phyloP scores from a whole-genome alignment of 345 rosid species.

The Dipteronia dyeriana region DNA sequence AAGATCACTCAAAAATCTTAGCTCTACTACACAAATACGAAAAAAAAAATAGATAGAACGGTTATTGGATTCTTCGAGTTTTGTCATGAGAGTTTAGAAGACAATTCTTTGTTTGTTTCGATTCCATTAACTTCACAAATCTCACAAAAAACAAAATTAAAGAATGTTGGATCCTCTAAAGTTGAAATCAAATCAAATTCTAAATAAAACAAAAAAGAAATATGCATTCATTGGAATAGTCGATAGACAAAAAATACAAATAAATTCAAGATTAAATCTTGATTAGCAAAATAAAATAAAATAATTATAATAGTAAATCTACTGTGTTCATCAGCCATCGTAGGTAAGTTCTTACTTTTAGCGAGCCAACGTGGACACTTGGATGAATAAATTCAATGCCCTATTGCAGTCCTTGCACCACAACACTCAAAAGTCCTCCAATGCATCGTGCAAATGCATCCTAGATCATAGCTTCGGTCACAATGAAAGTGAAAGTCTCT shows the following conservation, averaged over 20 bases:
- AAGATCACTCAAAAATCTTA: too few species aligned
- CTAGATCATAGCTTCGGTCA: conserved; percentile 76
- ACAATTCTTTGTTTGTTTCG: conserved; percentile 11
- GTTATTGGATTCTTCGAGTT: conserved; percentile 23
- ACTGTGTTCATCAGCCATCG: conserved; percentile 38
- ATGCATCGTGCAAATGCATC: conserved; percentile 90
- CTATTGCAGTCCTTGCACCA: conserved; percentile 78
- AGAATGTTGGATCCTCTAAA: too few species aligned
- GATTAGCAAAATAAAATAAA: too few species aligned
- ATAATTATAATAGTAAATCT: conserved; percentile 31
- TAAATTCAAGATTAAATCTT: too few species aligned
- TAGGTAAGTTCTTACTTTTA: conserved; percentile 85
- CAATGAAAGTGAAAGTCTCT: conserved; percentile 94
- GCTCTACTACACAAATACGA: too few species aligned
- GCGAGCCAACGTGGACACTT: conserved; percentile 49
- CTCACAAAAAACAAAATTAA: not conserved
- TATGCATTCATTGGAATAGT: too few species aligned
- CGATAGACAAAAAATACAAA: too few species aligned
- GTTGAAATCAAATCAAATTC: too few species aligned
- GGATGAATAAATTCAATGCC: conserved; percentile 56
- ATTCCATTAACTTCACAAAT: conserved; percentile 18
- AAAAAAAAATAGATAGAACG: too few species aligned
- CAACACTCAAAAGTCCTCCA: conserved; percentile 94
- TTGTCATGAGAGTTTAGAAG: conserved; percentile 16
- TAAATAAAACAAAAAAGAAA: too few species aligned